A percentile compares a stretch with the other conserved stretches of the same genome.
phyloP scores from a whole-genome alignment of 306 rosid genomes.

The Pueraria montana region DNA sequence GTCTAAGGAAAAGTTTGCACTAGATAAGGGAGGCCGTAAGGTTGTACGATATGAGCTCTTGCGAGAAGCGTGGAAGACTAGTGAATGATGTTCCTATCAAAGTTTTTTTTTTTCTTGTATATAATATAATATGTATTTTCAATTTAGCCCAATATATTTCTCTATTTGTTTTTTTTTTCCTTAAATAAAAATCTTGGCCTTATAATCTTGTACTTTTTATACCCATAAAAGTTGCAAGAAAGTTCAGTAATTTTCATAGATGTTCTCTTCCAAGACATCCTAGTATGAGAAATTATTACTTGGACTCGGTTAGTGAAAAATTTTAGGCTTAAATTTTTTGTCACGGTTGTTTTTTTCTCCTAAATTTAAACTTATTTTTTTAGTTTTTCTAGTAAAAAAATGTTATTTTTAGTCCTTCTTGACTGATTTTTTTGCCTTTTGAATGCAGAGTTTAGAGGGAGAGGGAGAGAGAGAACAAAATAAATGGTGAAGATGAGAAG shows the following conservation, averaged over 20 bases:
- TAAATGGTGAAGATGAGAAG: no score
- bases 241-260: not conserved
- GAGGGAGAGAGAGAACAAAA: no score
- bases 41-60: constrained; percentile 75
- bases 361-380: no score
- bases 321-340: no score
- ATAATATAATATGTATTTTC: not conserved
- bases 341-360: no score
- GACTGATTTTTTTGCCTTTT: no score
- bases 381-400: no score
- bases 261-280: not conserved
- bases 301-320: no score
- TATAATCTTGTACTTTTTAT: constrained; percentile 2
- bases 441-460: no score
- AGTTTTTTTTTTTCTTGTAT: constrained; percentile 32
- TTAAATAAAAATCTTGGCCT: not conserved
- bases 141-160: constrained; percentile 4
- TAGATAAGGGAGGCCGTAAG: constrained; percentile 55
- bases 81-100: constrained; percentile 42
- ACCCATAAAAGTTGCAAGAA: not conserved
- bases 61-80: constrained; percentile 75
- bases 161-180: not conserved
- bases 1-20: constrained; percentile 43
- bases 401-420: no score
- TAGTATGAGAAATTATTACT: no score